phyloP scores from a whole-genome alignment of 2,329 filamentous ascomycete species.

The Cryphonectria parasitica region DNA sequence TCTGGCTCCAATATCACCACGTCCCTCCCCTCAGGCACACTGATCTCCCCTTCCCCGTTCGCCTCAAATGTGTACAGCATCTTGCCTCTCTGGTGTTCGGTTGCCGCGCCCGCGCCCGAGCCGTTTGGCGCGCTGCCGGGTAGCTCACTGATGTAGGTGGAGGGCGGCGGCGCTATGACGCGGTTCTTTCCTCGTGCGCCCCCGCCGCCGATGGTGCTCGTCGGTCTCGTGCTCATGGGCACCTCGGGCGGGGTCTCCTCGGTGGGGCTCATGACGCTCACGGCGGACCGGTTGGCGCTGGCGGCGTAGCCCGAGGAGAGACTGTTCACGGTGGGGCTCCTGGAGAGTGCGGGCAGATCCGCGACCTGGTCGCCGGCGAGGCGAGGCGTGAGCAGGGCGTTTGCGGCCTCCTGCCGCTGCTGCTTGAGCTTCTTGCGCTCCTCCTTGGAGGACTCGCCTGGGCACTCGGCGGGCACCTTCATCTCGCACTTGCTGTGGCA shows the following conservation, averaged over 20 bases:
- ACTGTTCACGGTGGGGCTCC: constrained; percentile 88
- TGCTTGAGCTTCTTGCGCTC: constrained; percentile 93
- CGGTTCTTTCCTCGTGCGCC: constrained; percentile 62
- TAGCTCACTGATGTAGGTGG: constrained; percentile 74
- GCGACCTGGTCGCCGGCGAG: constrained; percentile 50
- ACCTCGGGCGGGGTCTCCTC: constrained; percentile 55
- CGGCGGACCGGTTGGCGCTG: constrained; percentile 76
- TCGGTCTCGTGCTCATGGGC: constrained; percentile 40
- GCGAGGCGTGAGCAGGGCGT: constrained; percentile 56
- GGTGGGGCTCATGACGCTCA: constrained; percentile 59
- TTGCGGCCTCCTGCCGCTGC: constrained; percentile 80
- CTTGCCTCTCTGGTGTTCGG: constrained; percentile 68
- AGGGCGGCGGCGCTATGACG: constrained; percentile 84
- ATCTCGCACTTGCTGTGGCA: constrained; percentile 99
- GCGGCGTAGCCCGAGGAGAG: constrained; percentile 86
- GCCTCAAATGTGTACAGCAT: constrained; percentile 91
- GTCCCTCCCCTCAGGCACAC: constrained; percentile 77
- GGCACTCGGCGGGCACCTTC: constrained; percentile 96
- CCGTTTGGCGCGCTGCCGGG: constrained; percentile 57
- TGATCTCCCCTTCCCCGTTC: constrained; percentile 78
- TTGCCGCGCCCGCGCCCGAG: constrained; percentile 40
- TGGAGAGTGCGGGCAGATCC: constrained; percentile 70
- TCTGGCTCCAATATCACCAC: constrained; percentile 82
- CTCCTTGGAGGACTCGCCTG: constrained; percentile 90
- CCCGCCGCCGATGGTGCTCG: constrained; percentile 39